Conservation (phyloP, 345 rosid genomes). For the Camelina hispida region DNA sequence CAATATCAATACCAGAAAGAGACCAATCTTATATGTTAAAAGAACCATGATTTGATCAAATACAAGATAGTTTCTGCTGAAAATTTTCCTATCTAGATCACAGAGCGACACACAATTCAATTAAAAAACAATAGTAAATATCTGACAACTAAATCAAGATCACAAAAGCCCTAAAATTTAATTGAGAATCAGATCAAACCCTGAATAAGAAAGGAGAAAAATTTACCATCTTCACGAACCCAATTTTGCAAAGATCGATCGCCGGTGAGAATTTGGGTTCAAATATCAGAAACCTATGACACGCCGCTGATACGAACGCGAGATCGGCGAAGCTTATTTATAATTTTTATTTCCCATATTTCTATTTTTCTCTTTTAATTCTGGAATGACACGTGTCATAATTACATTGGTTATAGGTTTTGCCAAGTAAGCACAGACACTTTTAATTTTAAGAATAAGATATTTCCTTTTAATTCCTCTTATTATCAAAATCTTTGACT, state of each 20-base stretch:
- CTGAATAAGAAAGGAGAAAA: not conserved
- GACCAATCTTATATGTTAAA: not conserved
- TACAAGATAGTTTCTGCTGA: not conserved
- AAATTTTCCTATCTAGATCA: too few relatives aligned
- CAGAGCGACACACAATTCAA: too few relatives aligned
- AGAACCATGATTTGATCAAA: not conserved
- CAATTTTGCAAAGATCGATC: not conserved
- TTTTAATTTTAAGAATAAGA: not conserved
- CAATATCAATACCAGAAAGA: slow-evolving; percentile 11
- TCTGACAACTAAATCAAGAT: not conserved
- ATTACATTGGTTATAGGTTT: not conserved
- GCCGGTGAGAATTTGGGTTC: slow-evolving; percentile 25
- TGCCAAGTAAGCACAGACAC: not conserved
- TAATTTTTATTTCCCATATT: not conserved
- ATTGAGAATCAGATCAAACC: not conserved
- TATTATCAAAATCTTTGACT: not conserved
- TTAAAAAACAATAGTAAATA: too few relatives aligned
- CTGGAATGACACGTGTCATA: not conserved
- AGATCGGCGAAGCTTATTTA: slow-evolving; percentile 19
- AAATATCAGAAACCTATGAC: not conserved
- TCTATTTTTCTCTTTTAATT: not conserved
- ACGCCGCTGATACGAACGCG: not conserved
- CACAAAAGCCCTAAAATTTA: not conserved
- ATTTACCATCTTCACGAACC: slow-evolving; percentile 24
- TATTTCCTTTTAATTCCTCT: not conserved